A percentile compares a stretch with the other conserved stretches of the same genome.
These are phyloP conservation scores for Phytophthora sp. DNA, from an alignment of 352 stramenopile genomes.

Conservation along the genomic window DNA sequence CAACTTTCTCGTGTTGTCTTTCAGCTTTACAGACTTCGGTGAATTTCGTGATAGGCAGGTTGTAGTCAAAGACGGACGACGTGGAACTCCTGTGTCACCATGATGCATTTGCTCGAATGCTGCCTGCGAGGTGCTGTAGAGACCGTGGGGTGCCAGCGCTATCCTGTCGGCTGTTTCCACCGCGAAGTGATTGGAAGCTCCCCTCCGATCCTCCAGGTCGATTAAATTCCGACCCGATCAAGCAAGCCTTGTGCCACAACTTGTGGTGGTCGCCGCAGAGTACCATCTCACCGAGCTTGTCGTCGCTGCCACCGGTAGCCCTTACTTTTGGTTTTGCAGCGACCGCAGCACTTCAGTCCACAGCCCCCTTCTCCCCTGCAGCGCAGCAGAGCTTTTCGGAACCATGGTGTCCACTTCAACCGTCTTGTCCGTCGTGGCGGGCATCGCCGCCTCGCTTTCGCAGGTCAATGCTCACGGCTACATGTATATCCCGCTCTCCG, in stretches of 20 bases:
- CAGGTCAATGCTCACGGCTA: conserved; percentile 31
- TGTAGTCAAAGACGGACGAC: background rate
- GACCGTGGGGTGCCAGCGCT: conserved; percentile 1
- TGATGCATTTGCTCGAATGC: conserved; percentile 2
- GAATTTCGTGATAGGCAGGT: background rate
- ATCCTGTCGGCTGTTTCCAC: conserved; percentile 23
- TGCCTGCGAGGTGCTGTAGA: conserved; percentile 12
- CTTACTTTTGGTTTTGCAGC: conserved; percentile 24
- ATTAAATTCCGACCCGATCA: conserved; percentile 9
- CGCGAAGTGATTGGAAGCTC: conserved; percentile 12
- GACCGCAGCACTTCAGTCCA: background rate
- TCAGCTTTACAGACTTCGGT: background rate
- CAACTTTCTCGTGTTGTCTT: background rate
- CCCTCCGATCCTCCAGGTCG: conserved; percentile 11
- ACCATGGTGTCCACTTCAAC: conserved; percentile 26
- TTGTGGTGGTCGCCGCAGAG: conserved; percentile 18
- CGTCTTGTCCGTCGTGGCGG: conserved; percentile 17
- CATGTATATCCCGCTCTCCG: conserved; percentile 40
- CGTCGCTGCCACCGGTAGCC: background rate
- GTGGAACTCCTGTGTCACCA: background rate
- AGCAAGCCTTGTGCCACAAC: background rate
- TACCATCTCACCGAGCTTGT: background rate
- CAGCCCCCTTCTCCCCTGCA: background rate
- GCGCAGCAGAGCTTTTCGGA: background rate
- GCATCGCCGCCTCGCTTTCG: conserved; percentile 1